Evolutionary conservation across 148 eudicot genomes (phyloP).

Genomic region (Rhododendron henanense): DNA sequence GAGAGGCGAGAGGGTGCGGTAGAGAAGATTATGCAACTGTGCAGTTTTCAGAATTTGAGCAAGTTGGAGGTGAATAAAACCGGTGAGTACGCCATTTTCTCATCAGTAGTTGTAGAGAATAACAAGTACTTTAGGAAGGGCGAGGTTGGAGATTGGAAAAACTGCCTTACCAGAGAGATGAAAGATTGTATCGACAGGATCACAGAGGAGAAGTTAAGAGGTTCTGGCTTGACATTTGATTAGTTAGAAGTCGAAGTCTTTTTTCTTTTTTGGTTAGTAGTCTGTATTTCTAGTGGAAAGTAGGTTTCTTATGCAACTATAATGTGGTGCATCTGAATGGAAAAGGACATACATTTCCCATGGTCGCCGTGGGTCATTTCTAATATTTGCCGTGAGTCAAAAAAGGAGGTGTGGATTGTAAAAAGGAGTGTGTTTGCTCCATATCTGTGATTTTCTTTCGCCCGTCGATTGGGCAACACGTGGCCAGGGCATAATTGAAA

Average conservation of each 20-base stretch:
- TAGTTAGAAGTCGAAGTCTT: neutral
- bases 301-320: neutral
- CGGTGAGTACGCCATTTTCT: neutral
- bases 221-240: neutral
- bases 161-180: neutral
- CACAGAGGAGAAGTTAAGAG: neutral
- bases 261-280: neutral
- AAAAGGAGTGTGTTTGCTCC: no score
- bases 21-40: neutral
- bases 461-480: no score
- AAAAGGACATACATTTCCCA: neutral
- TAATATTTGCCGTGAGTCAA: no score
- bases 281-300: neutral
- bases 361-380: no score
- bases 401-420: no score
- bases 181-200: neutral
- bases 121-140: neutral
- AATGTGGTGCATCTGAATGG: neutral
- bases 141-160: neutral
- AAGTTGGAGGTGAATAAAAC: constrained; percentile 4
- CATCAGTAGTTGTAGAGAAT: neutral
- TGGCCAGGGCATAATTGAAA: no score
- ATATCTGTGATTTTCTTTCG: no score
- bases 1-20: neutral
- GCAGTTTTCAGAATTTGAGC: neutral